A percentile compares a stretch with the other conserved stretches of the same genome.
Evolutionary conservation across 2,329 filamentous ascomycete species (phyloP).

Genomic region (Beauveria sp.): DNA sequence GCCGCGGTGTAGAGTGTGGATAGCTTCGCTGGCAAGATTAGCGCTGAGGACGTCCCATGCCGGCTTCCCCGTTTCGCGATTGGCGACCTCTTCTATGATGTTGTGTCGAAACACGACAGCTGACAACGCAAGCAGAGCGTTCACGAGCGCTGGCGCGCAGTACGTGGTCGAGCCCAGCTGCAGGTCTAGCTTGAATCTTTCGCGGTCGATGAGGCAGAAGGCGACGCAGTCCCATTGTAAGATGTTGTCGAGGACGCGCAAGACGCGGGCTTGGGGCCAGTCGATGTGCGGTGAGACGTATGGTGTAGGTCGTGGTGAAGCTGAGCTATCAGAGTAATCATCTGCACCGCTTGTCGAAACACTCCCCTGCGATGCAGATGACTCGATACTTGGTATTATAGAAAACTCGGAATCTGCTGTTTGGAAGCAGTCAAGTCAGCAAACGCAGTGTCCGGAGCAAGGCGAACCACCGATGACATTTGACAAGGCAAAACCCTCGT

Average conservation of each 20-base stretch:
- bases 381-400: neutral
- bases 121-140: neutral
- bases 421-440: neutral
- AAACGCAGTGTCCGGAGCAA: too few species aligned
- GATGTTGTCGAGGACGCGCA: neutral
- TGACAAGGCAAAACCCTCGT: neutral
- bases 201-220: neutral
- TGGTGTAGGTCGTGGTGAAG: neutral
- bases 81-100: neutral
- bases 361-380: neutral
- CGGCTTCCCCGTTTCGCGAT: neutral
- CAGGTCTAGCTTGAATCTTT: neutral
- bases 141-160: neutral
- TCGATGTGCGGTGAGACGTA: neutral
- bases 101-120: neutral
- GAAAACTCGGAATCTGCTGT: neutral
- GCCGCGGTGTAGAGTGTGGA: neutral
- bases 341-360: neutral
- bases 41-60: neutral
- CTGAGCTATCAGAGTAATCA: neutral
- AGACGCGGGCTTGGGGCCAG: neutral
- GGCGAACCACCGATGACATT: too few species aligned
- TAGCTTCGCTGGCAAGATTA: neutral
- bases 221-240: constrained; percentile 5
- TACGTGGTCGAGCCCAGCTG: neutral